A percentile compares a stretch with the other conserved stretches of the same genome.
These are phyloP conservation scores for Cyphellophora attinorum DNA, from an alignment of 2,329 filamentous ascomycete species.

Conservation along the genomic window DNA sequence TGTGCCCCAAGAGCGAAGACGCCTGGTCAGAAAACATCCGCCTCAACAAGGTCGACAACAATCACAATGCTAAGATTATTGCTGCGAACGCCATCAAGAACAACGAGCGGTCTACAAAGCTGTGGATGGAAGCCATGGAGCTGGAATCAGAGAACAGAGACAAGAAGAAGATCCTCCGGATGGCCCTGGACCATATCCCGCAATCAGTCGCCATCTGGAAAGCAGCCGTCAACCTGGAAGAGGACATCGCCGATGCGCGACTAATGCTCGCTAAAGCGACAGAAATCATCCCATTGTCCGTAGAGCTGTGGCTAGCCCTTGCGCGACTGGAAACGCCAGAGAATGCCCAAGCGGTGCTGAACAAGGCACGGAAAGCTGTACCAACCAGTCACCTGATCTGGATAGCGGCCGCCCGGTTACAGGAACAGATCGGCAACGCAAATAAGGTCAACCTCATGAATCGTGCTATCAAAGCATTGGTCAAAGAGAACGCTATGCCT, in stretches of 20 bases:
- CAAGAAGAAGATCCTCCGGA: conserved; percentile 85
- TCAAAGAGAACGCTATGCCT: conserved; percentile 88
- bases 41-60: conserved; percentile 82
- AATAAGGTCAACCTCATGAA: conserved; percentile 87
- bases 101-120: conserved; percentile 74
- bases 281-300: conserved; percentile 84
- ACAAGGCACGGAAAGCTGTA: conserved; percentile 86
- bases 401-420: conserved; percentile 85
- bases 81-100: conserved; percentile 87
- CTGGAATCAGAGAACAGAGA: conserved; percentile 72
- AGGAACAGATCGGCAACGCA: conserved; percentile 78
- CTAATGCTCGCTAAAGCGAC: conserved; percentile 88
- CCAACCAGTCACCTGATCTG: conserved; percentile 92
- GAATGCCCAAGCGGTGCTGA: conserved; percentile 89
- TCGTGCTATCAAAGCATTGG: conserved; percentile 77
- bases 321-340: conserved; percentile 82
- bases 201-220: conserved; percentile 98
- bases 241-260: conserved; percentile 77
- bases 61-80: conserved; percentile 89
- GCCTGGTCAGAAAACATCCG: conserved; percentile 94
- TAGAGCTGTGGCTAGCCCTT: conserved; percentile 90
- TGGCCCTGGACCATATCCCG: conserved; percentile 84
- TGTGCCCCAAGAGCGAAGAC: conserved; percentile 89
- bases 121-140: conserved; percentile 95
- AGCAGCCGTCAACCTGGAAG: conserved; percentile 88